Percentiles rank a stretch among this genome's conserved stretches.
Conservation (phyloP, 2,329 filamentous ascomycete species). For the Diaporthe eres region DNA sequence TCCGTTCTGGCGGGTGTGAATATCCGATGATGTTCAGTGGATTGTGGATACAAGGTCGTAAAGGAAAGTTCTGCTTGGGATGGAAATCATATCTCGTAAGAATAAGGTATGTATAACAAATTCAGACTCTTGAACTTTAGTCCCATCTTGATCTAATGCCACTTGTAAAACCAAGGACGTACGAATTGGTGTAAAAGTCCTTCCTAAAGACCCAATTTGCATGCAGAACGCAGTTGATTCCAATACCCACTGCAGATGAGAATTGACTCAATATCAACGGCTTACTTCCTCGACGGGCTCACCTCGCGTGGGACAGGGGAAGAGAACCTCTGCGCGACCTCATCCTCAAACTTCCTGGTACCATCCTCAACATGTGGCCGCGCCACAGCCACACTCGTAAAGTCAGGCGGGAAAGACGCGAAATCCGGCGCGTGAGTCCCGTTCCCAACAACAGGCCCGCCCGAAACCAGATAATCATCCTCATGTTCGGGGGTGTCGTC, state of each 20-base stretch:
- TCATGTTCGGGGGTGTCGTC: neutral
- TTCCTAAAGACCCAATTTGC: neutral
- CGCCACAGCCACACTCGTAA: neutral
- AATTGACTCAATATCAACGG: neutral
- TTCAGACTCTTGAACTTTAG: neutral
- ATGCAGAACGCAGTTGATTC: too few relatives aligned
- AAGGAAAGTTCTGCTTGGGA: neutral
- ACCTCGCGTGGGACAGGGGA: neutral
- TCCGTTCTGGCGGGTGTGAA: too few relatives aligned
- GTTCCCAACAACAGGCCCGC: neutral
- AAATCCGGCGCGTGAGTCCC: neutral
- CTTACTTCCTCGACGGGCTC: neutral
- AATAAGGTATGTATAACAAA: neutral
- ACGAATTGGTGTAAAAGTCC: rapidly evolving
- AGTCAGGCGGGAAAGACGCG: neutral
- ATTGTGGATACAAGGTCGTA: neutral
- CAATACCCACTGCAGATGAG: too few relatives aligned
- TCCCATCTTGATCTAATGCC: neutral
- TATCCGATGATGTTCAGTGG: neutral
- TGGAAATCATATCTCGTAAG: neutral
- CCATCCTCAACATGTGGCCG: neutral
- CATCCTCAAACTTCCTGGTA: neutral
- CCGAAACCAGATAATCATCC: neutral
- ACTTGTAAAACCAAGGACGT: neutral
- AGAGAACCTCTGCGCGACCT: constrained; percentile 4